These are phyloP conservation scores for Rhizopus sp. DNA, from an alignment of 371 early-diverging fungal genomes.

Conservation along the genomic window DNA sequence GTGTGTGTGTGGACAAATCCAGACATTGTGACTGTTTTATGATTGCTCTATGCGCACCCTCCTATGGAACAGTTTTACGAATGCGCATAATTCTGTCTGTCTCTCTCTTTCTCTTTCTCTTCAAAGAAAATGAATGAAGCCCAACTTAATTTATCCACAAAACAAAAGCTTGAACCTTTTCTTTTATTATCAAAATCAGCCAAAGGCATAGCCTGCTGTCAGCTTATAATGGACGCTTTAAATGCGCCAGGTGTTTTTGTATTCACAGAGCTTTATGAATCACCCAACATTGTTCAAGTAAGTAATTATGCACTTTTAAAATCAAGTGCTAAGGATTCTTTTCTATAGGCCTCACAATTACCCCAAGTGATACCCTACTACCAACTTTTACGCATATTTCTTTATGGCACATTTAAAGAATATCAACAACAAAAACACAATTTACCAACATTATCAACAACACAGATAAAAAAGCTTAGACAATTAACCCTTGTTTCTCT, in stretches of 20 bases:
- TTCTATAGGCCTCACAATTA: conserved; percentile 55
- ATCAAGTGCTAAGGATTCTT: background rate
- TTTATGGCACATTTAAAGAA: conserved; percentile 80
- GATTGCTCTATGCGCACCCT: too few relatives aligned
- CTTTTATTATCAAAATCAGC: conserved; percentile 77
- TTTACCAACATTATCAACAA: conserved; percentile 64
- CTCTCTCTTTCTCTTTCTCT: conserved; percentile 1
- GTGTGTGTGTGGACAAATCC: background rate
- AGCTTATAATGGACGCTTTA: conserved; percentile 76
- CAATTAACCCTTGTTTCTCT: conserved; percentile 79
- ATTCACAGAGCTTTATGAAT: conserved; percentile 77
- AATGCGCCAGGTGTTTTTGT: conserved; percentile 78
- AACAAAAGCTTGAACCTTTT: conserved; percentile 67
- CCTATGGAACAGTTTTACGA: background rate
- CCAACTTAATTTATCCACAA: conserved; percentile 15
- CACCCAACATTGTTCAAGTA: conserved; percentile 75
- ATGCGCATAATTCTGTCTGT: background rate
- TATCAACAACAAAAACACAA: conserved; percentile 58
- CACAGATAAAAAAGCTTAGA: conserved; percentile 71
- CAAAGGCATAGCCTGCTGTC: conserved; percentile 71
- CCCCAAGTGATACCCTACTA: conserved; percentile 65
- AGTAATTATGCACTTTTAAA: background rate
- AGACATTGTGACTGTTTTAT: too few relatives aligned
- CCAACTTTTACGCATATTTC: conserved; percentile 67
- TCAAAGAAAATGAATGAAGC: conserved; percentile 18